phyloP scores from a whole-genome alignment of 2,329 filamentous ascomycete genomes.

The Fusarium newnesense region DNA sequence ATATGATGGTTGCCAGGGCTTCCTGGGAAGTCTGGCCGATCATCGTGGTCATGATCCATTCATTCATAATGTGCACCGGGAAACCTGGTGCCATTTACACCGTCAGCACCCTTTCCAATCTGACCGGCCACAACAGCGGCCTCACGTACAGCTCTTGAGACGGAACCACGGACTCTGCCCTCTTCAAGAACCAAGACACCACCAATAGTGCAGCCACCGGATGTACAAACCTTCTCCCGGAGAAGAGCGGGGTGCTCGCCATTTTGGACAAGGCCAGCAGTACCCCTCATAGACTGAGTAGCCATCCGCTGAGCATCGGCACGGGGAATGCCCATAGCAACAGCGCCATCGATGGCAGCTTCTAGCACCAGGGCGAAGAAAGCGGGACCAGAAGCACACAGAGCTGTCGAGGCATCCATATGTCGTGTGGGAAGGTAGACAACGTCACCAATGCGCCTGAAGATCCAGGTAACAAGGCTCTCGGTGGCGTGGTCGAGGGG shows the following conservation, averaged over 20 bases:
- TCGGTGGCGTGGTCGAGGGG: slow-evolving; percentile 65
- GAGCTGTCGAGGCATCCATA: slow-evolving; percentile 79
- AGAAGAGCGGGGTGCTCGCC: slow-evolving; percentile 81
- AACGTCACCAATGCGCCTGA: slow-evolving; percentile 77
- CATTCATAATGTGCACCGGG: slow-evolving; percentile 25
- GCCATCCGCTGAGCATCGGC: slow-evolving; percentile 81
- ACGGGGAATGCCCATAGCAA: slow-evolving; percentile 80
- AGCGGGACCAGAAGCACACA: slow-evolving; percentile 79
- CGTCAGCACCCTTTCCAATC: slow-evolving; percentile 57
- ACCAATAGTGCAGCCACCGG: slow-evolving; percentile 81
- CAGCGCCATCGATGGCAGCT: slow-evolving; percentile 78
- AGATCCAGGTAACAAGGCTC: slow-evolving; percentile 78
- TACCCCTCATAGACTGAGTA: slow-evolving; percentile 80
- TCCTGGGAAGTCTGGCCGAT: not conserved
- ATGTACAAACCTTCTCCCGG: slow-evolving; percentile 80
- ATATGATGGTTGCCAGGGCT: not conserved
- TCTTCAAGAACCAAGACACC: slow-evolving; percentile 80
- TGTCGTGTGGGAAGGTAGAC: slow-evolving; percentile 71
- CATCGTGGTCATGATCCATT: slow-evolving; percentile 7
- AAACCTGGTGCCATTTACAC: slow-evolving; percentile 50
- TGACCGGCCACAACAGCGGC: slow-evolving; percentile 76
- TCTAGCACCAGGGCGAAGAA: slow-evolving; percentile 82
- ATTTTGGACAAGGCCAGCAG: slow-evolving; percentile 73
- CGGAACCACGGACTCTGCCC: slow-evolving; percentile 72
- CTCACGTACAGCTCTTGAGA: slow-evolving; percentile 76